Evolutionary conservation across 2,329 filamentous ascomycete species (phyloP), one percentile per base, ranked within the genome.

Genomic region (Aureobasidium sp.): DNA sequence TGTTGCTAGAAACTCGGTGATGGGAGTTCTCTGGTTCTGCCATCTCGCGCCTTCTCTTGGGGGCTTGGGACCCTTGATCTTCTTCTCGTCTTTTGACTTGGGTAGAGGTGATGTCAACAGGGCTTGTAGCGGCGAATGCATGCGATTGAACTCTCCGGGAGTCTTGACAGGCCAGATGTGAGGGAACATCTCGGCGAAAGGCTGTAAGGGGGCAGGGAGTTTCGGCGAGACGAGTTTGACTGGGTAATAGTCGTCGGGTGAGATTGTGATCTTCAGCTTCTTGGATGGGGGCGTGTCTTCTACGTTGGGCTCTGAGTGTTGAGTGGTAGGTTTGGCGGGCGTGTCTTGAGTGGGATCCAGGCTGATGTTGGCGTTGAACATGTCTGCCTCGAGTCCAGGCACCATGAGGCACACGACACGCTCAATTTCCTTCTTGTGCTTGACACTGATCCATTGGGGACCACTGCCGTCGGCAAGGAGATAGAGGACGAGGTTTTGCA

Each of bases 391-490:
- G 27, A 99, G 77, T 0, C 94, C 94, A 12, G 94, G 94, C 12
- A 97, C 86, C 89, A 97, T 93, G 66, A 99, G 78, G 44, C 90
- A 84, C 33, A 97, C 92, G 33, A 95, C 88, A 75, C 94, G 95
- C 62, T 77, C 76, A 44, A 87, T 79, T 63, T 78, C 76, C 19
- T 73, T 74, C 48, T 81, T 81, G 69, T 85, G 80, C 64, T 78
- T 79, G 62, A 87, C 75, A 33, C 83, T 81, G 17, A 85, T 80
- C 84, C 84, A 87, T 69, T 85, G 82, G n/a, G 84, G 84, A 29
- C 81, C 80, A 35, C 78, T 74, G 9, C 80, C 82, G 68, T 86
- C 83, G n/a, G 82, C 81, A 60, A 87, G 78, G 64, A 85, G 75
- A 70, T 86, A 86, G 27, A 87, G 75, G 11, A 81, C 75, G 33